Evolutionary conservation across 768 basidiomycete genomes (phyloP), one percentile per base, ranked within the genome.

Genomic region (Leccinum fibrillosum): DNA sequence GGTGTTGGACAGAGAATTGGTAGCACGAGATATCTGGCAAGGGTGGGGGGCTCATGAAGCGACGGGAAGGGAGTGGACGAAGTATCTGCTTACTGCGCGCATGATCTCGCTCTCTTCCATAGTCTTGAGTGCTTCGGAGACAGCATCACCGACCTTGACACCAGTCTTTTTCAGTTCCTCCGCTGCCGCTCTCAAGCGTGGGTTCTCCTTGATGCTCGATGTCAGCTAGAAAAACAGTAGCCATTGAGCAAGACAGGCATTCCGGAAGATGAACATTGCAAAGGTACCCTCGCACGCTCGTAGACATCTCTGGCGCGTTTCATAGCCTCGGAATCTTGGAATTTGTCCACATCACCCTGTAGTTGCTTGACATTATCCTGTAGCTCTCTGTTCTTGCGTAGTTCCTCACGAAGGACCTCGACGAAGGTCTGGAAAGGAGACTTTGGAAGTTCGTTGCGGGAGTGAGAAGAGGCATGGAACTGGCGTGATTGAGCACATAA

Each of bases 351-450:
- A 73, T 98, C 94, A 61, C 97, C 97, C 75, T 96, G 93, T 17
- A 99, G 81, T 75, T 97, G 93, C 77, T 94, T 95, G 50, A 98
- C 89, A 74, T 96, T 96, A 34, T 98, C 95, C 76, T 96, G 93
- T 52, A 97, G 80, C 72, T 96, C 95, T 62, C 94, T 78, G 70
- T 92, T 96, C 80, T 98, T 98, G 71, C 85, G 81, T 48, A 99
- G 76, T 76, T 99, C 97, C 54, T 97, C 94, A 64, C 83, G 86
- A 48, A 99, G 78, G 19, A 95, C 94, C 34, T 98, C 91, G 8
- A 98, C 94, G 64, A 99, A 99, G 2, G 94, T 94, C 73, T 92
- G 89, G 69, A 97, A 98, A 1, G 97, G 97, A 4, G 94, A 97
- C 71, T 91, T 92, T 4, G 90, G 90, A 4, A 82, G 72, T 65